Evolutionary conservation across 2,329 filamentous ascomycete species (phyloP).

Genomic region (Fusarium sp.): DNA sequence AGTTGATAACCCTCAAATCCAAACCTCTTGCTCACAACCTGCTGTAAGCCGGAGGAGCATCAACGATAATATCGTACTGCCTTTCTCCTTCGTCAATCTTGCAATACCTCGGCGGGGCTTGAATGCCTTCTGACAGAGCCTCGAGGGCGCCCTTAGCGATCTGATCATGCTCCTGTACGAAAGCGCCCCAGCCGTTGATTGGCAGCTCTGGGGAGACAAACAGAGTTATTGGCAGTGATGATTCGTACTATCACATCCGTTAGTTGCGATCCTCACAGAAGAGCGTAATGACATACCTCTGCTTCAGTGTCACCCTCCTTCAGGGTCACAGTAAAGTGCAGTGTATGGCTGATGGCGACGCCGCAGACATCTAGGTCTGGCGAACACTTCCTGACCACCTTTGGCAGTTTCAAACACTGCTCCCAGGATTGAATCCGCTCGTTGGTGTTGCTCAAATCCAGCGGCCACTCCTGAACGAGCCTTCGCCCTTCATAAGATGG

Average conservation of each 20-base stretch:
- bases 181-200: conserved; percentile 3
- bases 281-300: background rate
- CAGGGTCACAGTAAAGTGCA: background rate
- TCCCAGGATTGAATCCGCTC: background rate
- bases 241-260: background rate
- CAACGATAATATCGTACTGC: background rate
- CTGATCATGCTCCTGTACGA: background rate
- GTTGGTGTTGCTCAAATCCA: background rate
- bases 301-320: background rate
- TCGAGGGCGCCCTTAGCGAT: background rate
- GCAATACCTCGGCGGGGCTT: background rate
- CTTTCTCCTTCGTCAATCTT: background rate
- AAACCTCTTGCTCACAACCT: background rate
- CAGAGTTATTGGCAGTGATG: background rate
- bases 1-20: background rate
- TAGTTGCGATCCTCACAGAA: background rate
- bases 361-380: background rate
- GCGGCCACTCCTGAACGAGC: background rate
- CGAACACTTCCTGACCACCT: background rate
- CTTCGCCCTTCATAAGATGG: background rate
- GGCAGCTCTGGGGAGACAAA: conserved; percentile 12
- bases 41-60: background rate
- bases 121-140: conserved; percentile 1
- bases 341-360: background rate
- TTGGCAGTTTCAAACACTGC: background rate